Evolutionary conservation across 805 yeast genomes (phyloP).

Genomic region (Phaffomyces opuntiae): DNA sequence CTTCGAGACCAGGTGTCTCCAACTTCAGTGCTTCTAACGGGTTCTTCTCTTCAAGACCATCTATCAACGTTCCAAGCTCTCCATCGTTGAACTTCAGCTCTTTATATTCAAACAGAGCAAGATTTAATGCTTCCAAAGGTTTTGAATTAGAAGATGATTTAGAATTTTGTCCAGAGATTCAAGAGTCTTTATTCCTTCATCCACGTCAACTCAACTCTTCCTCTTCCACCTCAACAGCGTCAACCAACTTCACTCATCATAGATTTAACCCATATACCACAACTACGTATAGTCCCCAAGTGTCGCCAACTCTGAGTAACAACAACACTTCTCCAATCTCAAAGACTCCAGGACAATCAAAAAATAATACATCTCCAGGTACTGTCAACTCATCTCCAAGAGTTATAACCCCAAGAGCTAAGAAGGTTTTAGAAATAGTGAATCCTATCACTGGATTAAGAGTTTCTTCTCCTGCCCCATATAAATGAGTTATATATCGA

Average conservation of each 20-base stretch:
- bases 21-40: neutral
- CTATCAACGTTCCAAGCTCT: slow-evolving; percentile 2
- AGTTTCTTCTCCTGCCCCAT: slow-evolving; percentile 42
- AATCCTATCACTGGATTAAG: slow-evolving; percentile 56
- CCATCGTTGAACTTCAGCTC: slow-evolving; percentile 24
- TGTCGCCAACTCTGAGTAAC: slow-evolving; percentile 29
- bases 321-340: slow-evolving; percentile 16
- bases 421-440: slow-evolving; percentile 54
- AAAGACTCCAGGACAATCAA: slow-evolving; percentile 15
- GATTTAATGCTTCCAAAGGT: slow-evolving; percentile 52
- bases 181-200: slow-evolving; percentile 8
- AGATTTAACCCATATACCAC: slow-evolving; percentile 68
- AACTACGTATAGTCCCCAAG: slow-evolving; percentile 48
- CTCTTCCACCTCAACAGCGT: slow-evolving; percentile 1
- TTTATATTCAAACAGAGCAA: slow-evolving; percentile 42
- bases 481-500: slow-evolving; percentile 8
- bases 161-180: slow-evolving; percentile 59
- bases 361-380: neutral
- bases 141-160: slow-evolving; percentile 58
- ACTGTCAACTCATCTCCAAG: slow-evolving; percentile 30
- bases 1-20: slow-evolving; percentile 8
- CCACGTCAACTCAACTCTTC: neutral
- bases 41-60: neutral
- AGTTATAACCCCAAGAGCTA: slow-evolving; percentile 48
- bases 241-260: slow-evolving; percentile 26